phyloP scores from a whole-genome alignment of 192 early-diverging fungal species.

The Coemansia sp. region DNA sequence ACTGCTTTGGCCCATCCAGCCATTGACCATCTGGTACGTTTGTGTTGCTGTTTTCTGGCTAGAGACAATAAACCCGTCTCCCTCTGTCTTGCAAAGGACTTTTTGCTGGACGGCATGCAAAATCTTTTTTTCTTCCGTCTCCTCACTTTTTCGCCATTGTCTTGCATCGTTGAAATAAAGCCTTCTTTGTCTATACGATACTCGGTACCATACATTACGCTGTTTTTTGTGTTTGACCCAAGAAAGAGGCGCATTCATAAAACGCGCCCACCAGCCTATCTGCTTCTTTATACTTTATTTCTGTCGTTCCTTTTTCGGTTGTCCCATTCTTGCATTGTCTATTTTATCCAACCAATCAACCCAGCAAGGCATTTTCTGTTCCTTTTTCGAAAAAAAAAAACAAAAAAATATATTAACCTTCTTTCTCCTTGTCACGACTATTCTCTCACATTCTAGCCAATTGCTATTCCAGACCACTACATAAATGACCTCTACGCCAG shows the following conservation, averaged over 20 bases:
- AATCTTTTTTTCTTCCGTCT: background rate
- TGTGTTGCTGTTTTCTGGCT: background rate
- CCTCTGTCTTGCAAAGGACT: background rate
- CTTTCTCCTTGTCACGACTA: background rate
- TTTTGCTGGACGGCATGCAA: background rate
- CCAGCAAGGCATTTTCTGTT: background rate
- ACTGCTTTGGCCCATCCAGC: conserved; percentile 5
- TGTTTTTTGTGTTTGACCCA: background rate
- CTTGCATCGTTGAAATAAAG: too few relatives aligned
- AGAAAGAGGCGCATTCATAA: conserved; percentile 1
- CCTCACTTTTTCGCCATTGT: background rate
- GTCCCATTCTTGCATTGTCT: background rate
- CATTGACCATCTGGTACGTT: conserved; percentile 2
- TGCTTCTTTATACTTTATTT: background rate
- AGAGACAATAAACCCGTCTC: background rate
- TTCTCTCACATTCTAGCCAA: background rate
- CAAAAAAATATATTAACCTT: background rate
- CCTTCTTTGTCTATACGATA: too few relatives aligned
- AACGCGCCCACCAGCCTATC: background rate
- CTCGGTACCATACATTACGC: background rate
- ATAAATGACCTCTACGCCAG: conserved; percentile 1
- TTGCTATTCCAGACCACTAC: background rate
- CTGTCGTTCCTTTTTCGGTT: background rate
- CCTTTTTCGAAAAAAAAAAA: background rate
- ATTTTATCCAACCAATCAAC: background rate